These are phyloP conservation scores for Cladosporium sp. DNA, from an alignment of 2,329 filamentous ascomycete species.

Conservation along the genomic window DNA sequence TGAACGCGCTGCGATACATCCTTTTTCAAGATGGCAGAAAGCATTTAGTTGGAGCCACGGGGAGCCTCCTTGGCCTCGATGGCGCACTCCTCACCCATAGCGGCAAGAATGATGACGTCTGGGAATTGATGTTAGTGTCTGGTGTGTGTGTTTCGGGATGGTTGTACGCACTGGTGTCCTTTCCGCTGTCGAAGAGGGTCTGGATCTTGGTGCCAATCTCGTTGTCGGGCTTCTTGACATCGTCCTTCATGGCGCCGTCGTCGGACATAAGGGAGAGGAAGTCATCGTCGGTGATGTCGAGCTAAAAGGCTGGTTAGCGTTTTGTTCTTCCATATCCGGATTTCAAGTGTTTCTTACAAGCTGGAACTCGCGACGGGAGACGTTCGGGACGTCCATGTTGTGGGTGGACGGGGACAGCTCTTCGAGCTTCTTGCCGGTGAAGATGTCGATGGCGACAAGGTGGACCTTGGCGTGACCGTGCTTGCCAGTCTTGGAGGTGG, in stretches of 20 bases:
- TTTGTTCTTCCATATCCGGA: neutral
- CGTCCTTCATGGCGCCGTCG: conserved; percentile 83
- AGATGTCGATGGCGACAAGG: conserved; percentile 96
- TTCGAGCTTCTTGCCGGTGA: conserved; percentile 99
- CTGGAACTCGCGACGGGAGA: conserved; percentile 85
- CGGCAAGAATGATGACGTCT: conserved; percentile 89
- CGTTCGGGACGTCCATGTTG: conserved; percentile 97
- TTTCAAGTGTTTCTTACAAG: conserved; percentile 62
- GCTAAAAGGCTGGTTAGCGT: conserved; percentile 47
- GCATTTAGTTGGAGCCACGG: conserved; percentile 26
- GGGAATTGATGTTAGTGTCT: conserved; percentile 11
- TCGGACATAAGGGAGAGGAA: conserved; percentile 93
- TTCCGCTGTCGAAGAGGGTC: conserved; percentile 80
- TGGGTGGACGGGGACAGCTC: conserved; percentile 97
- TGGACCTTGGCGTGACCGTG: conserved; percentile 99
- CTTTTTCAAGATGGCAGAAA: neutral
- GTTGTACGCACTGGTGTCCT: conserved; percentile 78
- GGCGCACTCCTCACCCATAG: conserved; percentile 92
- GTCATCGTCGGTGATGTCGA: conserved; percentile 88
- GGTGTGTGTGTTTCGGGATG: neutral
- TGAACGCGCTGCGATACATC: conserved; percentile 10
- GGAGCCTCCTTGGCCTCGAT: conserved; percentile 94
- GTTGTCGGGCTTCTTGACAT: conserved; percentile 87
- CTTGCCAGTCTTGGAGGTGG: conserved; percentile 99
- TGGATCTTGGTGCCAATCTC: conserved; percentile 84